Evolutionary conservation across 1,284 basidiomycete genomes (phyloP), one percentile per base, ranked within the genome.

Genomic region (Hypsizygus ulmarius): DNA sequence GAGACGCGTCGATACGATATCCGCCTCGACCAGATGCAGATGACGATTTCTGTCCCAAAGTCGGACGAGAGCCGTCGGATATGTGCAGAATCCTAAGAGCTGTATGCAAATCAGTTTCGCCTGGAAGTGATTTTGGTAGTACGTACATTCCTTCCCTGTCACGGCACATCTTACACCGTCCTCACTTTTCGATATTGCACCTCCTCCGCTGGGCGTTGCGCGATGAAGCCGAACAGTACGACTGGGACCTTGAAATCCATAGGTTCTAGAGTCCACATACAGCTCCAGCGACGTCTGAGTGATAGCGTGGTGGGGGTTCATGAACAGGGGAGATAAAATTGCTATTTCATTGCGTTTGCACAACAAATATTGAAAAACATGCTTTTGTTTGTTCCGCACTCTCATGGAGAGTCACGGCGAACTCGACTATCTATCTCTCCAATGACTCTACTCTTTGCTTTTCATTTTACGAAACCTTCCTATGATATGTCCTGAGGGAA

Each of bases 71-170:
- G 7, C 73, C 71, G 36, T 78, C 75, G 0, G 71, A 75, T 45
- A 87, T 59, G 28, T 78, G 77, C 7, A 89, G 59, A 33, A 89
- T 78, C 49, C 84, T 80, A 42, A 90, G 67, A 28, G 83, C 87
- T 90, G 55, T 35, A 48, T 34, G 9, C 35, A 27, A 25, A 52
- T 48, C 45, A 47, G 50, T 47, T 45, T 12, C 21, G 19, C 29
- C 12, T 41, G 27, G 19, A 35, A 18, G 29, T 15, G 36, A 35
- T 38, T 41, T 39, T 37, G 49, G 32, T 27, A 32, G 39, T 14
- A 70, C 80, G 59, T 54, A 88, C 87, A 84, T 70, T 88, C 87
- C 63, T 78, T 81, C 11, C 87, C 87, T 1, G 85, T 79, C 7
- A 89, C 81, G 0, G 79, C 86, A 64, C 84, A 86, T 54, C 80